A percentile compares a stretch with the other conserved stretches of the same genome.
phyloP scores from a whole-genome alignment of 441 rosid genomes.

The Corymbia calophylla region DNA sequence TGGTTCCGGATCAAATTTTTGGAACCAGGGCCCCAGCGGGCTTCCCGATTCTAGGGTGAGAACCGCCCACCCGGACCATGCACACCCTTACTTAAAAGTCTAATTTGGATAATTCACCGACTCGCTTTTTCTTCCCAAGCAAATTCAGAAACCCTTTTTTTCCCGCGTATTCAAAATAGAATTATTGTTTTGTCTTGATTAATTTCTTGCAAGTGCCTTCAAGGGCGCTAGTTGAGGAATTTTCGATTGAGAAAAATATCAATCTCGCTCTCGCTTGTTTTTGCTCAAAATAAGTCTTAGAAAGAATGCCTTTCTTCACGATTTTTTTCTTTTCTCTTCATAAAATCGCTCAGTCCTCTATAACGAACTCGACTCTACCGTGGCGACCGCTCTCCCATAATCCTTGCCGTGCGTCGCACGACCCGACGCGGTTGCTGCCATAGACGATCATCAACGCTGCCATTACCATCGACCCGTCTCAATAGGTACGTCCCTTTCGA shows the following conservation, averaged over 20 bases:
- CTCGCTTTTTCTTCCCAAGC: no score
- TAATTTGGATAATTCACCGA: no score
- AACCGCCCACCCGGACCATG: no score
- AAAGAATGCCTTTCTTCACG: no score
- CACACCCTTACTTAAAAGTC: no score
- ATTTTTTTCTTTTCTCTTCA: not conserved
- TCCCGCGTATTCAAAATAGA: not conserved
- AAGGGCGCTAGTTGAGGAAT: not conserved
- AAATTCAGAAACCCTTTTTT: not conserved
- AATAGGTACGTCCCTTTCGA: not conserved
- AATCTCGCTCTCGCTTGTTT: no score
- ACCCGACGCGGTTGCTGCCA: not conserved
- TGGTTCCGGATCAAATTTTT: no score
- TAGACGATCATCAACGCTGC: no score
- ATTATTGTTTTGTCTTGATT: no score
- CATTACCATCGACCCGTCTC: not conserved
- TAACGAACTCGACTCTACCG: not conserved
- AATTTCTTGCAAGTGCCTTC: not conserved
- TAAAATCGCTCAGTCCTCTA: not conserved
- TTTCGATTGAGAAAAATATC: no score
- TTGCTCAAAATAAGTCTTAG: fast-evolving
- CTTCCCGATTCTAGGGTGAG: no score
- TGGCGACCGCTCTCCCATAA: not conserved
- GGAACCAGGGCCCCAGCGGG: no score
- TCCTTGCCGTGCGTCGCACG: not conserved